phyloP scores from a whole-genome alignment of 2,329 filamentous ascomycete genomes.

The Tolypocladium ovalisporum region DNA sequence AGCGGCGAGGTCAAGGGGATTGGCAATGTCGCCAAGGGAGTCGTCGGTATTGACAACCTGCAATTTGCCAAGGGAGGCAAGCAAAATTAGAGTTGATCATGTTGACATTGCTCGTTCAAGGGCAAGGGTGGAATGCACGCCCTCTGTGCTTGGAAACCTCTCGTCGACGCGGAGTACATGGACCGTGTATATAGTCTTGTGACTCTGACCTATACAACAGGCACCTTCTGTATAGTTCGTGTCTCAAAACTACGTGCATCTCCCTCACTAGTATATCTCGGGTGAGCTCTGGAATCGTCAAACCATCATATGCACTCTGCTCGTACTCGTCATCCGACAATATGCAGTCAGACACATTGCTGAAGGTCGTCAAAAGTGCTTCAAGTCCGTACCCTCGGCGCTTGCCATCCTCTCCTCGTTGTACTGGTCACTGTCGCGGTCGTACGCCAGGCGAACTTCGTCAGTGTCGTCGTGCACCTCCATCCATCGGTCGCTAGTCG shows the following conservation, averaged over 20 bases:
- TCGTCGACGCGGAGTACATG: too few relatives aligned
- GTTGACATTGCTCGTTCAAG: background rate
- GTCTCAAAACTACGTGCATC: too few relatives aligned
- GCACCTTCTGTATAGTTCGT: too few relatives aligned
- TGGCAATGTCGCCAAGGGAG: conserved; percentile 32
- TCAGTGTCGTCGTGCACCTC: conserved; percentile 59
- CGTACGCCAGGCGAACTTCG: conserved; percentile 37
- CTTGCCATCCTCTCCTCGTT: conserved; percentile 22
- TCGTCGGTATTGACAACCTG: conserved; percentile 5
- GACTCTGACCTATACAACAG: too few relatives aligned
- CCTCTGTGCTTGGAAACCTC: too few relatives aligned
- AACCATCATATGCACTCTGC: too few relatives aligned
- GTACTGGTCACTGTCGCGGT: conserved; percentile 23
- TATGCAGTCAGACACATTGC: background rate
- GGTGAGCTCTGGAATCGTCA: too few relatives aligned
- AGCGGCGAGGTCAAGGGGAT: conserved; percentile 38
- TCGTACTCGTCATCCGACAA: too few relatives aligned
- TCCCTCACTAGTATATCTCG: too few relatives aligned
- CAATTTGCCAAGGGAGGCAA: background rate
- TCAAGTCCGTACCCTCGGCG: background rate
- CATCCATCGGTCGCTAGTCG: conserved; percentile 64
- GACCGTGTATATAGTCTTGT: too few relatives aligned
- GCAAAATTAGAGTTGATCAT: background rate
- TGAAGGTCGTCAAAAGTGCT: conserved; percentile 5
- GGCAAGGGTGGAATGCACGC: too few relatives aligned